Base-by-base conservation (phyloP, 768 basidiomycete species). In the Pleurotus pulmonarius region DNA sequence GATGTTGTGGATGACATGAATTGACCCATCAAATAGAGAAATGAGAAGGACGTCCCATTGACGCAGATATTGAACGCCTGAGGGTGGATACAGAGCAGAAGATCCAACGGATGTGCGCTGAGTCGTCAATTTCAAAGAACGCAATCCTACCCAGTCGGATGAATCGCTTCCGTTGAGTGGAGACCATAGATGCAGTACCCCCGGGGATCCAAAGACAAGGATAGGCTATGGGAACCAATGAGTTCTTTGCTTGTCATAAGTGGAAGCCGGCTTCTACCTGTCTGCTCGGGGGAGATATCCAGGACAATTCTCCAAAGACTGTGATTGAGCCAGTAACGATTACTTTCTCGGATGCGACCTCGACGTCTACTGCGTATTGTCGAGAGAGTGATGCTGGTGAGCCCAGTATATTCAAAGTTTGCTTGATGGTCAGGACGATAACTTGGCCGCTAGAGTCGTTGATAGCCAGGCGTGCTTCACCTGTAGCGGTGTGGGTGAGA, bases 21-120 rank as follows among this genome's bases (percentile, higher is more conserved):
- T 77, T 7, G 87, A 85, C 0, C 90, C 91, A 60, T 93, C 90
- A 38, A 79, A 76, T 15, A 92, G 73, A 3, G 83, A 74, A 38
- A 90, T 58, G 16, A 90, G 56, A 29, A 90, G 72, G 1, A 70
- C 59, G 63, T 92, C 90, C 29, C 70, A 69, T 15, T 69, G 65
- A 3, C 60, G 66, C 15, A 79, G 61, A 66, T 90, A 88, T 13
- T 74, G 66, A 29, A 90, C 65, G 0, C 90, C 90, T 12, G 86
- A 80, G 16, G 83, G 72, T 3, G 78, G 79, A 53, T 81, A 76
- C 38, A 89, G 73, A 7, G 79, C 67, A 0, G 88, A 88, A 8
- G 87, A 85, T 16, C 79, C 82, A 13, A 72, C 65, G 13, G 83
- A 87, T 9, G 78, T 66, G 22, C 71, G 78, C 60, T 85, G 82